Base-by-base conservation (phyloP, 345 rosid species). In the Melaleuca quinquenervia region DNA sequence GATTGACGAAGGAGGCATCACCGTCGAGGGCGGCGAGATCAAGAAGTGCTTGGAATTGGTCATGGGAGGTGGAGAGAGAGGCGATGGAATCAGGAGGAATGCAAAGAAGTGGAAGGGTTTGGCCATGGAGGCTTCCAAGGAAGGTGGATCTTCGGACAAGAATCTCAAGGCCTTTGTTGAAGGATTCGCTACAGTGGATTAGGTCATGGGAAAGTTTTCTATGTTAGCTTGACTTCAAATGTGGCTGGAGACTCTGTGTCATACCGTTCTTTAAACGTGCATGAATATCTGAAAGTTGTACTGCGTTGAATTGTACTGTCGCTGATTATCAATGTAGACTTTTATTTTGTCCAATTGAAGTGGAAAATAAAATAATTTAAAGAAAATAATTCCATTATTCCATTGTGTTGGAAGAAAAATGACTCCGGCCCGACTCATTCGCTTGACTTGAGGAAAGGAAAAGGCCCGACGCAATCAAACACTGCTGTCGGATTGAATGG, bases 101-200 rank as follows among this genome's bases (percentile, higher is more conserved):
- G 85, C 90, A 7, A 50, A 11, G 82, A 89, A 89, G 53, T 88
- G 93, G 93, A 91, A 52, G 86, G 85, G 56, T 14, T 55, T 85
- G 83, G 91, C 91, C 32, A 56, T 50, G 84, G 76, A 89, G n/a
- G 89, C 91, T 50, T 55, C n/a, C 7, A 84, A 2, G 50, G 89
- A 84, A 12, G 90, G 87, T 50, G 91, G 91, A n/a, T 53, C 90
- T 41, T 88, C 90, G 0, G 52, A 88, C 22, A 49, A 12, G 2
- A 87, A 87, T 83, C 75, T 90, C 8, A 87, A 48, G 84, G 86
- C 12, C 56, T 87, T 90, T 56, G 53, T 87, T 82, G 64, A 29
- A 55, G 74, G 6, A 60, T 22, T 22, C 8, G 11, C 41, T 10
- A 14, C 52, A 44, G 32, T 16, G 6, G 20, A 60, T 60, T 13